phyloP scores from a whole-genome alignment of 78 protist genomes.

The Tieghemostelium lacteum region DNA sequence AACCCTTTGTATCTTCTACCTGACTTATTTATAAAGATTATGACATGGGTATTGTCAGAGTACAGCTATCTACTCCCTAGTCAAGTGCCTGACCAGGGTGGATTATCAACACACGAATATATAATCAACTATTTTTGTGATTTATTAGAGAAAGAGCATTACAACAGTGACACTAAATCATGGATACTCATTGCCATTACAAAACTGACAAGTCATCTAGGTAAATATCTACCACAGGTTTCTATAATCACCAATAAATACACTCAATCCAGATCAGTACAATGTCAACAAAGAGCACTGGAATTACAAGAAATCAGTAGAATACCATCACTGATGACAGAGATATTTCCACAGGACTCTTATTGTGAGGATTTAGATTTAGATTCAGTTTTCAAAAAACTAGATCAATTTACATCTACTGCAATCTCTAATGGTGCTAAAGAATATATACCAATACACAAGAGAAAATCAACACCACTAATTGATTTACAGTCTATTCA shows the following conservation, averaged over 20 bases:
- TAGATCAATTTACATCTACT: background rate
- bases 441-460: conserved; percentile 28
- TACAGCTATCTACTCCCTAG: conserved; percentile 43
- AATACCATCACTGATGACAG: background rate
- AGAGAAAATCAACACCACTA: conserved; percentile 42
- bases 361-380: conserved; percentile 67
- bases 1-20: background rate
- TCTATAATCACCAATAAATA: conserved; percentile 23
- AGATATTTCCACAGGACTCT: conserved; percentile 30
- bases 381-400: background rate
- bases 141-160: conserved; percentile 29
- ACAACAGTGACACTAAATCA: conserved; percentile 35
- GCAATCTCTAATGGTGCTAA: conserved; percentile 8
- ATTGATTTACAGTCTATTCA: conserved; percentile 21
- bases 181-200: conserved; percentile 26
- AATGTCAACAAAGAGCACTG: conserved; percentile 17
- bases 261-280: conserved; percentile 7
- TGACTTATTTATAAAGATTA: conserved; percentile 31
- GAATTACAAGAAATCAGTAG: conserved; percentile 31
- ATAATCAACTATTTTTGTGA: conserved; percentile 22
- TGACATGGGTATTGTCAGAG: conserved; percentile 56
- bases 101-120: background rate
- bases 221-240: conserved; percentile 23
- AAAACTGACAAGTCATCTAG: conserved; percentile 27
- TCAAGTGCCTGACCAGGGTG: too few relatives aligned